Percentiles rank a stretch among this genome's conserved stretches.
These are phyloP conservation scores for Magnusiomyces fungicola DNA, from an alignment of 1,139 yeast species.

Conservation along the genomic window DNA sequence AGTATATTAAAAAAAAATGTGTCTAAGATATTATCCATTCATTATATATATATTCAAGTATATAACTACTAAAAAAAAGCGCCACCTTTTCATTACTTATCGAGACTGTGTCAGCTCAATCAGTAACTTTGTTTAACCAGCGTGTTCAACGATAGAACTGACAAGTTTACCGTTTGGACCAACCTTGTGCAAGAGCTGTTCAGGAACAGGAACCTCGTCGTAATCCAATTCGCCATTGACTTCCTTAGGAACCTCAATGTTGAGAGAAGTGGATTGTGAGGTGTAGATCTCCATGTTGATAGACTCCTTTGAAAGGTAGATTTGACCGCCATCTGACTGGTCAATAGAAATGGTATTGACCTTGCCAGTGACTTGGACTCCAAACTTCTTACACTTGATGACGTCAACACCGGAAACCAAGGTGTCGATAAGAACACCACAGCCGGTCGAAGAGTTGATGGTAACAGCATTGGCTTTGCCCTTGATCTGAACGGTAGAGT, in stretches of 20 bases:
- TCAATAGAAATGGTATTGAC: conserved; percentile 83
- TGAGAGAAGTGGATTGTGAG: conserved; percentile 76
- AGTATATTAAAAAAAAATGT: too few relatives aligned
- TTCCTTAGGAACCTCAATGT: conserved; percentile 64
- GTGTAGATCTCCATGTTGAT: conserved; percentile 70
- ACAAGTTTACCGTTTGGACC: conserved; percentile 40
- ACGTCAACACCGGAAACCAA: conserved; percentile 84
- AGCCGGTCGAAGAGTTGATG: conserved; percentile 59
- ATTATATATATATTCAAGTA: background rate
- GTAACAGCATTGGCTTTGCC: conserved; percentile 92
- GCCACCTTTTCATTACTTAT: too few relatives aligned
- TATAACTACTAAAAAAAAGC: background rate
- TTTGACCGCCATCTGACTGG: conserved; percentile 77
- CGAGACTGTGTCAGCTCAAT: background rate
- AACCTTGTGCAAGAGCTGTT: conserved; percentile 68
- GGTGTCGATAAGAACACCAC: conserved; percentile 74
- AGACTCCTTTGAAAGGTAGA: conserved; percentile 68
- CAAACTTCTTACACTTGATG: conserved; percentile 74
- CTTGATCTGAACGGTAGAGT: conserved; percentile 68
- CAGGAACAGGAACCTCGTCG: conserved; percentile 74
- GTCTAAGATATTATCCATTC: too few relatives aligned
- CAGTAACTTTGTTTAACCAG: conserved; percentile 34
- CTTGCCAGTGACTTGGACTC: conserved; percentile 71
- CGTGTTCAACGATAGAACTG: conserved; percentile 52
- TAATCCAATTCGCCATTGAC: conserved; percentile 56